Evolutionary conservation across 306 rosid species (phyloP), one percentile per base, ranked within the genome.

Genomic region (Vigna angularis): DNA sequence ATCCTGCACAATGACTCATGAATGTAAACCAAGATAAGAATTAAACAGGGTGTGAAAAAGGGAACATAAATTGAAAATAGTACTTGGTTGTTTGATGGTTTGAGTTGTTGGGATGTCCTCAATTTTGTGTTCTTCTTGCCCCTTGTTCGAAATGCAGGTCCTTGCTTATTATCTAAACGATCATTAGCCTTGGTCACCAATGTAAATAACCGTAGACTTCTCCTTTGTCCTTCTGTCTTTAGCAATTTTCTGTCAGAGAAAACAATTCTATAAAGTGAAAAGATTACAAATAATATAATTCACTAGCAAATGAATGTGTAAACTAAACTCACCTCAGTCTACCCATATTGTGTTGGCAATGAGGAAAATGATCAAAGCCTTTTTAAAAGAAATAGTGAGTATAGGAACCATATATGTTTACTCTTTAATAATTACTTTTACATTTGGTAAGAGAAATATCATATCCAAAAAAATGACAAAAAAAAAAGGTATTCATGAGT

Each of bases 191-290:
- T 84, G 22, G 57, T 82, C 68, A 81, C 86, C 82, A 78, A 63
- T 64, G 86, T 86, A 30, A 74, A 82, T 72, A 89, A 72, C 50
- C 91, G 76, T 10, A 87, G 87, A 80, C 93, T 88, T 73, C 86
- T 88, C 49, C 96, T 87, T 70, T 66, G 63, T 66, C 85, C 92
- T 70, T 82, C 89, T 51, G n/a, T 53, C 70, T 85, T 86, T 71
- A 66, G 81, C n/a, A 76, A 26, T 76, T 83, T 81, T 72, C 83
- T 85, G 12, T 48, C 34, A 72, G 40, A 58, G 24, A 57, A 72
- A 74, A 16, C 53, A 77, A 68, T 71, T 68, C 32, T 10, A 68
- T 82, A 18, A 72, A 58, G 6, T 76, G 58, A 3, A 67, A 32
- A 4, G 0, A 7, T n/a, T 32, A 9, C 5, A 0, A 3, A 72